Percentiles rank a stretch among this genome's conserved stretches.
phyloP scores from a whole-genome alignment of 176 grass and related monocot genomes.

The Lolium rigidum region DNA sequence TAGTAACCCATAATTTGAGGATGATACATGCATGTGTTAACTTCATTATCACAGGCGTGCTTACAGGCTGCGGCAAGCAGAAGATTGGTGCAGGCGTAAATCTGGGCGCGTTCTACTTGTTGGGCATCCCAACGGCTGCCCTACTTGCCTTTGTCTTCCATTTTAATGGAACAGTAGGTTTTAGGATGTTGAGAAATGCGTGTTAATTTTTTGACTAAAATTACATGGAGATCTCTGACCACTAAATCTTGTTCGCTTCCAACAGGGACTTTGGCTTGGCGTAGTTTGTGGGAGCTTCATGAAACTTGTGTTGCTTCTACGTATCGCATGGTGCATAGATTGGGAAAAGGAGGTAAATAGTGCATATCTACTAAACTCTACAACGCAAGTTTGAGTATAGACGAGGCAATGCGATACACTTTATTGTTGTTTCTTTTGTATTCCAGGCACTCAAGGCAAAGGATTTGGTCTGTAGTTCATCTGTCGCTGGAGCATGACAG shows the following conservation, averaged over 20 bases:
- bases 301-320: neutral
- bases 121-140: constrained; percentile 10
- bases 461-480: neutral
- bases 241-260: neutral
- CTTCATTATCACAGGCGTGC: neutral
- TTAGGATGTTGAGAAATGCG: no score
- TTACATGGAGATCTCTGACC: neutral
- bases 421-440: neutral
- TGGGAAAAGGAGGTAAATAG: neutral
- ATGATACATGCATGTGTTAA: no score
- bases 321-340: neutral
- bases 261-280: constrained; percentile 23
- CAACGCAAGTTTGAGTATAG: neutral
- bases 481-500: neutral
- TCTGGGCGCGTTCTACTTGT: constrained; percentile 28
- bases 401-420: neutral
- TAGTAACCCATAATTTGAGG: no score
- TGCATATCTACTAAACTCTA: neutral
- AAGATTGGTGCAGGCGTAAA: constrained; percentile 31
- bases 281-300: neutral
- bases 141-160: constrained; percentile 25
- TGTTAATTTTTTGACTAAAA: no score
- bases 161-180: constrained; percentile 34
- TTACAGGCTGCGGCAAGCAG: constrained; percentile 33
- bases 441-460: neutral